Conservation (phyloP, 768 basidiomycete genomes). For the Mycena metata region DNA sequence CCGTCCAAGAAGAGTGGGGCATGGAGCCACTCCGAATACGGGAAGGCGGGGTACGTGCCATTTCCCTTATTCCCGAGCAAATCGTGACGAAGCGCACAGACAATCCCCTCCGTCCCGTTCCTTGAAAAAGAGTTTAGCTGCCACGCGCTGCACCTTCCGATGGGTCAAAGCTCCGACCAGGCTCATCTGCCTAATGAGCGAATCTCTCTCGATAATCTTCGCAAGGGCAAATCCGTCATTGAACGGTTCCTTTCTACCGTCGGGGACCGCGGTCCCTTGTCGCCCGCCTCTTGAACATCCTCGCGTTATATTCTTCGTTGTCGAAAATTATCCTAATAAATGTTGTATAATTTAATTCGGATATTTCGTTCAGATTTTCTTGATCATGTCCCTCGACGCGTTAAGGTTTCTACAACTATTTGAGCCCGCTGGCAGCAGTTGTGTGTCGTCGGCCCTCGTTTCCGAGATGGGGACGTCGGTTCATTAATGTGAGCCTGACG, state of each 20-base stretch:
- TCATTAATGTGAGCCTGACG: too few relatives aligned
- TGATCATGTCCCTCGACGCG: too few relatives aligned
- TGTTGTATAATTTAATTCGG: too few relatives aligned
- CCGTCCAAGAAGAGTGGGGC: slow-evolving; percentile 91
- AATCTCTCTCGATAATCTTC: slow-evolving; percentile 86
- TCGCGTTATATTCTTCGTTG: too few relatives aligned
- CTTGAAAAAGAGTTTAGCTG: slow-evolving; percentile 93
- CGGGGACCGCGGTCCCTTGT: slow-evolving; percentile 46
- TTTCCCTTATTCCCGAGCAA: not conserved
- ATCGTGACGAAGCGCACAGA: slow-evolving; percentile 59
- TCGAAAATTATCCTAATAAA: too few relatives aligned
- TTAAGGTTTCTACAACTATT: too few relatives aligned
- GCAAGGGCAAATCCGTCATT: slow-evolving; percentile 80
- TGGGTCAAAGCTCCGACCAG: slow-evolving; percentile 93
- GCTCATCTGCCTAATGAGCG: slow-evolving; percentile 96
- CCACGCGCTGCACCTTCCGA: slow-evolving; percentile 91
- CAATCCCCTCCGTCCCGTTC: slow-evolving; percentile 94
- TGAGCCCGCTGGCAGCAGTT: too few relatives aligned
- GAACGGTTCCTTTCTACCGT: slow-evolving; percentile 78
- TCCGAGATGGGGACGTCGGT: too few relatives aligned
- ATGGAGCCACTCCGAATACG: slow-evolving; percentile 87
- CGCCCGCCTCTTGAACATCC: not conserved
- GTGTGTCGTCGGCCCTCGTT: too few relatives aligned
- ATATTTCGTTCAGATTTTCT: too few relatives aligned
- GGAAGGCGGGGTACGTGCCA: slow-evolving; percentile 86